Base-by-base conservation (phyloP, 2,329 filamentous ascomycete genomes). In the Calonectria honghensis region DNA sequence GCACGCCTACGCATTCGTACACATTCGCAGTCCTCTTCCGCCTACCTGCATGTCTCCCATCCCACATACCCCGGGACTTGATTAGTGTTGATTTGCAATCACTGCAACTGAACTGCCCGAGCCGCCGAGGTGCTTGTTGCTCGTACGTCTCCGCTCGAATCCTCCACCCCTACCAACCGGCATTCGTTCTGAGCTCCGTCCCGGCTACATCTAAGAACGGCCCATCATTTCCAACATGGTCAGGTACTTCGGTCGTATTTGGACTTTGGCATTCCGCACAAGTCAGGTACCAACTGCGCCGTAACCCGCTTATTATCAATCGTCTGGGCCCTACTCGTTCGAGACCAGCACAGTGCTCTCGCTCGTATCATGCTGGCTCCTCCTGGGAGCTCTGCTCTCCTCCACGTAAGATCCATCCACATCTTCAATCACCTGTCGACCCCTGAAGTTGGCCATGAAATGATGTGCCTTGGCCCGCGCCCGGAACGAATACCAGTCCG, bases 401-500 rank as follows among this genome's bases (percentile, higher is more conserved):
- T 74, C 68, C 32, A 51, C 72, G 35, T 87, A 86, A 68, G 85
- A 83, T 75, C 81, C 83, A 39, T 86, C 83, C 57, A 88, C 80
- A 74, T 90, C 87, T 75, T 85, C 73, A 32, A 90, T 86, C 29
- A 89, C 88, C 82, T 90, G 88, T 52, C 87, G 82, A 6, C 88
- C 88, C 29, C 76, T 83, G 79, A 87, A 90, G 57, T 85, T 83
- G 32, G 77, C 76, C 88, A 89, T 89, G 72, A 85, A 84, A 27
- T 76, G 80, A 76, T 85, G 80, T 29, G 82, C 83, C 73, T 84
- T 83, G 39, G 87, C 85, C 76, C 92, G 85, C 73, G 90, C n/a
- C 20, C 83, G 80, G 77, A 89, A 86, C 84, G 92, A 88, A 80
- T 92, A 88, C 93, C 93, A 95, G 78, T 91, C 85, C n/a, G 93